These are phyloP conservation scores for Penicilliopsis zonata DNA, from an alignment of 495 filamentous ascomycete genomes.

Conservation along the genomic window DNA sequence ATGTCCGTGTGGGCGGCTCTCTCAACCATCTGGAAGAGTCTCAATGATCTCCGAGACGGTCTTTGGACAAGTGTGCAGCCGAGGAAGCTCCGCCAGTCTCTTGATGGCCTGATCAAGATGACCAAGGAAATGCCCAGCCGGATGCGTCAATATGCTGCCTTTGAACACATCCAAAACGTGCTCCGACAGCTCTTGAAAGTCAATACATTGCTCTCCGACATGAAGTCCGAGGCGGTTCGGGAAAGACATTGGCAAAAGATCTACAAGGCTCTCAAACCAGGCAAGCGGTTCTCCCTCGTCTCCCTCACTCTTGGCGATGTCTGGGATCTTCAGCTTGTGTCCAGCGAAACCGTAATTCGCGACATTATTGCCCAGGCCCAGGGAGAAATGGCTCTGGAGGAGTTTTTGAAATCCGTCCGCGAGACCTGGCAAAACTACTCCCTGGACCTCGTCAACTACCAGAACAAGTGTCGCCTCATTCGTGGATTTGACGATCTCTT, in stretches of 20 bases:
- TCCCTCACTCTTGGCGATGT: constrained; percentile 93
- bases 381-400: constrained; percentile 96
- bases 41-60: constrained; percentile 84
- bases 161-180: constrained; percentile 90
- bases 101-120: constrained; percentile 91
- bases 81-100: constrained; percentile 73
- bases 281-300: constrained; percentile 80
- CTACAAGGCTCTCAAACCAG: constrained; percentile 85
- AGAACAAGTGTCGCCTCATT: constrained; percentile 93
- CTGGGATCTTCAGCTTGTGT: constrained; percentile 86
- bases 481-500: constrained; percentile 98
- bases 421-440: constrained; percentile 94
- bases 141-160: constrained; percentile 98
- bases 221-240: constrained; percentile 94
- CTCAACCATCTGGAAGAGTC: constrained; percentile 90
- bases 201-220: constrained; percentile 72
- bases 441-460: constrained; percentile 90
- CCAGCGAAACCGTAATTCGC: constrained; percentile 75
- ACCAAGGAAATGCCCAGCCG: constrained; percentile 98
- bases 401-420: constrained; percentile 92
- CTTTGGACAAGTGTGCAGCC: constrained; percentile 91
- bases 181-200: constrained; percentile 82
- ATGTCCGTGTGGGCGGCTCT: constrained; percentile 94
- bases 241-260: constrained; percentile 97
- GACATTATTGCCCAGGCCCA: constrained; percentile 92